Base-by-base conservation (phyloP, 192 early-diverging fungal species). In the Backusella mclennaniae region DNA sequence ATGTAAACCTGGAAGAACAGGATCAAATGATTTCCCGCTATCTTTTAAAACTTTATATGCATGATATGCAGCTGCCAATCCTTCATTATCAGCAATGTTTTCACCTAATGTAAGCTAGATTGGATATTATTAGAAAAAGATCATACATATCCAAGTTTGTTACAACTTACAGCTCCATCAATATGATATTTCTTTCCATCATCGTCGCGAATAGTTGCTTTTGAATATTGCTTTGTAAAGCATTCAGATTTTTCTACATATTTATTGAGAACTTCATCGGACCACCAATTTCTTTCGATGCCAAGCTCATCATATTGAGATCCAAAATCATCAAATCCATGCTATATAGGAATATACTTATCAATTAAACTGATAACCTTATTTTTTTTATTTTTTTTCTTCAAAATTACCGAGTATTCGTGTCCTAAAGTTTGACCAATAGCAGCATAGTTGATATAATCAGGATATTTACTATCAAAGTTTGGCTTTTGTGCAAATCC, bases 81-180 rank as follows among this genome's bases (percentile, higher is more conserved):
- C 92, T 74, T 90, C 92, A 73, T 92, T 92, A 71, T 93, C 92
- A 6, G 92, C 89, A 23, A 93, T 72, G 39, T 92, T 93, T 80
- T 93, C 92, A n/a, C 82, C 83, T 2, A 92, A 44, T 7, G 92
- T 92, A 35, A 74, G 19, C 17, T 29, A 12, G 14, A 70, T 41
- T 44, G 17, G 6, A 17, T 0, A 6, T 71, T 31, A 29, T 12
- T 44, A 39, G 39, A 26, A 36, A 3, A 9, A 0, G 0, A 7
- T 0, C 23, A 70, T 41, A 42, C 6, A 42, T 29, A 39, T 71
- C 8, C 14, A 14, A 3, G 33, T 33, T 33, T 33, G 3, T 0
- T 29, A 6, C 42, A 33, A 46, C 46, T 74, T 79, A 79, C 77
- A n/a, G 82, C 80, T 17, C 92, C 91, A 75, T 91, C 85, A 38